Evolutionary conservation across 116 monocot species (phyloP).

Genomic region (Phalaenopsis hybrid): DNA sequence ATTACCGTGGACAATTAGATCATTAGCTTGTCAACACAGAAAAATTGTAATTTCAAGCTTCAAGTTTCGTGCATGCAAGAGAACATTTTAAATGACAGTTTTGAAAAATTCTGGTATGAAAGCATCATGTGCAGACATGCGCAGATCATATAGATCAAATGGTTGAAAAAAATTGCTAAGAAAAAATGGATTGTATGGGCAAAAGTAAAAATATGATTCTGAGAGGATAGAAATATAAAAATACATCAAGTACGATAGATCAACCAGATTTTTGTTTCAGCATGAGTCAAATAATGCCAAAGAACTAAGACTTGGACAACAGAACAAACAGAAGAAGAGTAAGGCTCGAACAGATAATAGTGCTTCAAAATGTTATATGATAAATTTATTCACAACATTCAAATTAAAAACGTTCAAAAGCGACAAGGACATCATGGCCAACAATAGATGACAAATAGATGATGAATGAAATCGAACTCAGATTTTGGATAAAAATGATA

Average conservation of each 20-base stretch:
- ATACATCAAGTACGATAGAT: background rate
- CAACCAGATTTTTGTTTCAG: background rate
- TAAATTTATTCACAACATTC: background rate
- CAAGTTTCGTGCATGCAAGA: background rate
- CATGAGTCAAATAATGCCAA: background rate
- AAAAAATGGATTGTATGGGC: background rate
- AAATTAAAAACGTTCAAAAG: background rate
- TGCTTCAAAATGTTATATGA: background rate
- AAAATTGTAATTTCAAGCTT: background rate
- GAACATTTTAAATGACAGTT: background rate
- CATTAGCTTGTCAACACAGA: background rate
- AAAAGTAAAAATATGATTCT: background rate
- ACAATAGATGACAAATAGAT: background rate
- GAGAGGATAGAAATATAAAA: background rate
- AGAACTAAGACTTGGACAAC: background rate
- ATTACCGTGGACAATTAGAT: background rate
- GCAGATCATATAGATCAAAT: background rate
- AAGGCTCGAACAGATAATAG: background rate
- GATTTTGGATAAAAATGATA: background rate
- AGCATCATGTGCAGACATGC: background rate
- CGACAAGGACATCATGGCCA: background rate
- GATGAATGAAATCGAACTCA: background rate
- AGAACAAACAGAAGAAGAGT: background rate
- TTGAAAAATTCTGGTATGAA: background rate
- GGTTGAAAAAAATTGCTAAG: background rate